These are phyloP conservation scores for Ophiosphaerella herpotricha DNA, from an alignment of 2,329 filamentous ascomycete genomes.

Conservation along the genomic window DNA sequence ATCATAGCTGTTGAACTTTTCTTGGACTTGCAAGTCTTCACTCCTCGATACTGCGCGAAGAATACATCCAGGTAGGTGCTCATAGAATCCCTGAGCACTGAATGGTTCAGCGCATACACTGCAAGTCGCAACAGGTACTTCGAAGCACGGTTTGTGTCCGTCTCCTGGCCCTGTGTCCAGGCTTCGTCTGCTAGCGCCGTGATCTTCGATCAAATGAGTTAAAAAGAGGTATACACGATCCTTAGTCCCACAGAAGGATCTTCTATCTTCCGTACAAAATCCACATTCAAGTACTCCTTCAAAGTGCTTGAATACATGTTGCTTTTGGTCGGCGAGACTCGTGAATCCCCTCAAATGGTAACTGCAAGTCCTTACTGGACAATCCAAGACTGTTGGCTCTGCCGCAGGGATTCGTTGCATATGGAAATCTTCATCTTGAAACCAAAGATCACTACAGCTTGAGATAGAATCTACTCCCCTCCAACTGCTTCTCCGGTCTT, in stretches of 20 bases:
- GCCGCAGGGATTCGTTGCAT: not conserved
- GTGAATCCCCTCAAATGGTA: constrained; percentile 74
- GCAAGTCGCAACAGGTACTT: constrained; percentile 71
- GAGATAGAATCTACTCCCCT: not conserved
- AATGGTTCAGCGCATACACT: constrained; percentile 87
- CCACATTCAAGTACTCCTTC: constrained; percentile 94
- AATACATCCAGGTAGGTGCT: constrained; percentile 76
- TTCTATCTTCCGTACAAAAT: constrained; percentile 82
- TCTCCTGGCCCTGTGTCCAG: constrained; percentile 49
- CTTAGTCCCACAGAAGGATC: constrained; percentile 83
- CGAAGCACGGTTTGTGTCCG: constrained; percentile 56
- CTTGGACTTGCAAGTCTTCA: not conserved
- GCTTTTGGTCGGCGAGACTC: constrained; percentile 88
- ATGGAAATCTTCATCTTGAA: constrained; percentile 35
- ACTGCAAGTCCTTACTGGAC: constrained; percentile 81
- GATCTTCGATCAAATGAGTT: constrained; percentile 80
- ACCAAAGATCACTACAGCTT: not conserved
- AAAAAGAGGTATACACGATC: constrained; percentile 91
- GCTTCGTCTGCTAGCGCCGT: constrained; percentile 79
- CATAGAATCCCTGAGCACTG: constrained; percentile 90
- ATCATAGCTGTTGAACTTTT: too few species aligned
- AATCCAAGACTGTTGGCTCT: constrained; percentile 75
- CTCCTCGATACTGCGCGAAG: constrained; percentile 53
- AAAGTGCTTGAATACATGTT: constrained; percentile 88
- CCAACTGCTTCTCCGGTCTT: constrained; percentile 34